Percentiles rank a stretch among this genome's conserved stretches.
Conservation (phyloP, 2,329 filamentous ascomycete species). For the Phialophora macrospora region DNA sequence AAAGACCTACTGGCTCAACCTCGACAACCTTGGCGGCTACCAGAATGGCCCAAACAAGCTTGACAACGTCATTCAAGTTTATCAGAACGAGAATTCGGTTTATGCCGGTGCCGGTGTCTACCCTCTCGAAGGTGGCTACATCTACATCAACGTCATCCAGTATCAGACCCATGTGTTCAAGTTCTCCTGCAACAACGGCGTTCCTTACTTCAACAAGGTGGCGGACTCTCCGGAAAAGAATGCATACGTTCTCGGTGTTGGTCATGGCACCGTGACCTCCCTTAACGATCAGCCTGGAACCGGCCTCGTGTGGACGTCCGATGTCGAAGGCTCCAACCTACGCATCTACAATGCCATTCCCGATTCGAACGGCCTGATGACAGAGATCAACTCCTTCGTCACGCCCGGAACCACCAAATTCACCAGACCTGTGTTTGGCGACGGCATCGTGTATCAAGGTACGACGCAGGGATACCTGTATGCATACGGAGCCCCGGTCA, state of each 20-base stretch:
- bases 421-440: constrained; percentile 41
- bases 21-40: constrained; percentile 51
- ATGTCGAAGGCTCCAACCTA: constrained; percentile 41
- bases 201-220: constrained; percentile 43
- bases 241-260: constrained; percentile 44
- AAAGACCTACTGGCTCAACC: constrained; percentile 51
- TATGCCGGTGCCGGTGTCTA: constrained; percentile 50
- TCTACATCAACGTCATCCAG: constrained; percentile 47
- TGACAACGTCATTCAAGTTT: constrained; percentile 48
- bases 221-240: constrained; percentile 42
- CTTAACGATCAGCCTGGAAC: constrained; percentile 38
- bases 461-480: constrained; percentile 38
- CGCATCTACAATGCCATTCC: constrained; percentile 42
- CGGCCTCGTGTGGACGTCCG: constrained; percentile 41
- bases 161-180: constrained; percentile 44
- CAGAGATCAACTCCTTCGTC: constrained; percentile 40
- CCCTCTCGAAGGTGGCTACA: constrained; percentile 51
- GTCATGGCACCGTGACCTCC: constrained; percentile 42
- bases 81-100: constrained; percentile 44
- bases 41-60: constrained; percentile 46
- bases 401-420: constrained; percentile 40
- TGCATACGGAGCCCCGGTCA: constrained; percentile 48
- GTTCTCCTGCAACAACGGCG: constrained; percentile 43
- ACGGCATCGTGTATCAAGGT: constrained; percentile 39
- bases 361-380: constrained; percentile 34